Evolutionary conservation across 179 eudicot species (phyloP).

Genomic region (Actinidia arguta): DNA sequence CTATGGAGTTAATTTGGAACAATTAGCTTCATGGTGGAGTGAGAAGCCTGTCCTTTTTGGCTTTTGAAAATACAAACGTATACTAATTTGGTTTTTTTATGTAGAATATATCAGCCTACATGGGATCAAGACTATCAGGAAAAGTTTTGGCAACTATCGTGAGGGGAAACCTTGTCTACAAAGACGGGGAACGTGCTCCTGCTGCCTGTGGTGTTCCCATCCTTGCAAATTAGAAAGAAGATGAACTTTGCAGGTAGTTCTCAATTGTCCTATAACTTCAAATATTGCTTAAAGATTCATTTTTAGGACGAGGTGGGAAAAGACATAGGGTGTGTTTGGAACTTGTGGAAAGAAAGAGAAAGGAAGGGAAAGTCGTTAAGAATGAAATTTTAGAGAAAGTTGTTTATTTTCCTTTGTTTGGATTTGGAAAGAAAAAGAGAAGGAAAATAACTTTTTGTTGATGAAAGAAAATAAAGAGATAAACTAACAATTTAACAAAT

Average conservation of each 20-base stretch:
- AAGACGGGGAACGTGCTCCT: slow-evolving; percentile 74
- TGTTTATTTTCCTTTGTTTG: no score
- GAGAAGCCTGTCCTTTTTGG: slow-evolving; percentile 70
- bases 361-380: no score
- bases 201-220: slow-evolving; percentile 81
- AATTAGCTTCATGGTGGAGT: slow-evolving; percentile 92
- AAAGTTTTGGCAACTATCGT: slow-evolving; percentile 89
- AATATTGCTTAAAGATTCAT: not conserved
- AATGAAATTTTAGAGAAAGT: no score
- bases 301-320: no score
- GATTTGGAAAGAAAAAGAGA: no score
- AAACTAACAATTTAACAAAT: no score
- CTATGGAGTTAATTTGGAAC: slow-evolving; percentile 81
- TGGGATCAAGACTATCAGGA: slow-evolving; percentile 78
- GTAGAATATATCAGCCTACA: no score
- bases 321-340: no score
- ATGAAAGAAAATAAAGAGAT: no score
- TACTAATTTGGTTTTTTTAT: no score
- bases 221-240: slow-evolving; percentile 51
- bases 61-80: not conserved
- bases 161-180: slow-evolving; percentile 86
- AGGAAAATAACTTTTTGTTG: no score
- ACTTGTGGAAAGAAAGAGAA: no score
- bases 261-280: not conserved
- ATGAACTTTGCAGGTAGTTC: slow-evolving; percentile 10